Evolutionary conservation across 257 asterid genomes (phyloP).

Genomic region (Agastache rugosa): DNA sequence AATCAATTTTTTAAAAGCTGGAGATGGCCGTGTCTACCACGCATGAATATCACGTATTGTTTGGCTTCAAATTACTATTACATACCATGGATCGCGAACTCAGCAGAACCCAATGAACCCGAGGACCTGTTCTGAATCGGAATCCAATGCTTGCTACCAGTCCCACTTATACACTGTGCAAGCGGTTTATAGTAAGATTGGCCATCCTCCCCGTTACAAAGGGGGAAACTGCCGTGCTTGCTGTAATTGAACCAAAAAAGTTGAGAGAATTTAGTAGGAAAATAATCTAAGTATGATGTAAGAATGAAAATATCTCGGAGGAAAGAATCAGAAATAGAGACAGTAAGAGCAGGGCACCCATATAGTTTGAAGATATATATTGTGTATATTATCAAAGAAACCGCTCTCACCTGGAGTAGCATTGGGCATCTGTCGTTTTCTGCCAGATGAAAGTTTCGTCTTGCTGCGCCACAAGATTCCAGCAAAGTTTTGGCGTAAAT

Average conservation of each 20-base stretch:
- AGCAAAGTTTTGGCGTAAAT: slow-evolving; percentile 69
- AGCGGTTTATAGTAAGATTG: slow-evolving; percentile 81
- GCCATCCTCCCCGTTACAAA: slow-evolving; percentile 75
- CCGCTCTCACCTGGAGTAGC: slow-evolving; percentile 76
- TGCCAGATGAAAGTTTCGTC: slow-evolving; percentile 93
- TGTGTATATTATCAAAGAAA: slow-evolving; percentile 19
- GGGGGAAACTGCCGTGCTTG: slow-evolving; percentile 58
- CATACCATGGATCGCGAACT: slow-evolving; percentile 79
- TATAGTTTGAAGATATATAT: slow-evolving; percentile 14
- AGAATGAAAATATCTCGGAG: slow-evolving; percentile 10
- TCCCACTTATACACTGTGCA: slow-evolving; percentile 72
- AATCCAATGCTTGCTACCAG: slow-evolving; percentile 74
- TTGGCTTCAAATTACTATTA: slow-evolving; percentile 21
- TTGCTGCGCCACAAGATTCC: slow-evolving; percentile 78
- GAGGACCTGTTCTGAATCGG: slow-evolving; percentile 71
- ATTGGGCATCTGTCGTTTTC: slow-evolving; percentile 73
- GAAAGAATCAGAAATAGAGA: slow-evolving; percentile 14
- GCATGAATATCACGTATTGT: slow-evolving; percentile 13
- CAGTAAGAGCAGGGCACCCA: background rate
- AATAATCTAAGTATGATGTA: background rate
- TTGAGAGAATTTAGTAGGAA: slow-evolving; percentile 19
- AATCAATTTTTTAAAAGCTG: slow-evolving; percentile 25
- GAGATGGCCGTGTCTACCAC: slow-evolving; percentile 20
- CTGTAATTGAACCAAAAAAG: slow-evolving; percentile 42
- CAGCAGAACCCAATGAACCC: slow-evolving; percentile 51